These are phyloP conservation scores for Yamadazyma olivae DNA, from an alignment of 805 yeast genomes.

Conservation along the genomic window DNA sequence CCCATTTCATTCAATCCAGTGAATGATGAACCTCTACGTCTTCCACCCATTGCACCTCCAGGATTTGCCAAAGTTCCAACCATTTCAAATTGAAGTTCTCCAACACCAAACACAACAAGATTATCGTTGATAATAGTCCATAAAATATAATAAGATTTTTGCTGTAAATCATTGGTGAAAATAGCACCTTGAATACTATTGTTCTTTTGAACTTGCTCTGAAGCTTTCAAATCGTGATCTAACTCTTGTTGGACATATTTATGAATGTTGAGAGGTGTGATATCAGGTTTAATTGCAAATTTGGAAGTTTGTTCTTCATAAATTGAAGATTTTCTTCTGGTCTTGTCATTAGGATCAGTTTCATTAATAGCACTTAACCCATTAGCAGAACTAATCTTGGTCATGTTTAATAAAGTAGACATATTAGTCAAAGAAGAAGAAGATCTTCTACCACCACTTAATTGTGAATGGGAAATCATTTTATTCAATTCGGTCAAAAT, in stretches of 20 bases:
- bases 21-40: conserved; percentile 34
- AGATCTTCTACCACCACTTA: conserved; percentile 26
- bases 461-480: conserved; percentile 29
- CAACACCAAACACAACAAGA: conserved; percentile 29
- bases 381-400: conserved; percentile 18
- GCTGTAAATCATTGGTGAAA: conserved; percentile 35
- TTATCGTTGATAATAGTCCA: conserved; percentile 23
- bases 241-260: conserved; percentile 3
- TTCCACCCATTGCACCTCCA: conserved; percentile 14
- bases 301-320: conserved; percentile 23
- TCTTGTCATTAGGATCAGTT: neutral
- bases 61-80: conserved; percentile 14
- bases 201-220: conserved; percentile 8
- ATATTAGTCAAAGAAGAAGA: conserved; percentile 32
- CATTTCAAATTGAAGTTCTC: conserved; percentile 30
- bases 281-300: conserved; percentile 29
- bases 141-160: conserved; percentile 30
- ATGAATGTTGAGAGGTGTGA: neutral
- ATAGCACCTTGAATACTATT: conserved; percentile 34
- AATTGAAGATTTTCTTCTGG: conserved; percentile 25
- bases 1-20: conserved; percentile 37
- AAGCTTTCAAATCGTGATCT: neutral
- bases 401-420: conserved; percentile 18
- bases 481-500: conserved; percentile 36
- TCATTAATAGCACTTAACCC: conserved; percentile 21